Evolutionary conservation across 257 asterid species (phyloP), one percentile per base, ranked within the genome.

Genomic region (Jaltomata sinuosa): DNA sequence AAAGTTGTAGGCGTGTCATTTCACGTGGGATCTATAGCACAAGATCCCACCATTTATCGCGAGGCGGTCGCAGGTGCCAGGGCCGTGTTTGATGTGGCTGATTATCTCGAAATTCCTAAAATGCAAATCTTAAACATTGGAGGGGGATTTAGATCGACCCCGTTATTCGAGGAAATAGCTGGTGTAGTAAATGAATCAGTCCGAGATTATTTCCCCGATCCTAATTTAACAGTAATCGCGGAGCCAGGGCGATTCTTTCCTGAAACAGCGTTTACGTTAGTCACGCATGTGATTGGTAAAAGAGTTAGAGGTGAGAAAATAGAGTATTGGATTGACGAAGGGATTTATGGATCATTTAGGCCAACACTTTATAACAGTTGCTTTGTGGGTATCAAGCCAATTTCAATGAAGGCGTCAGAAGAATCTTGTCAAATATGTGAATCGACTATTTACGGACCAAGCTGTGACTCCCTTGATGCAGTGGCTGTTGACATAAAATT

Each of bases 281-380:
- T 74, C 31, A 55, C 85, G 0, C 62, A 69, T 62, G 81, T 83
- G 81, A 68, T 83, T 14, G 85, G 82, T 2, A 83, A 68, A 54
- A 52, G 85, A 32, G n/a, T n/a, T 6, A 55, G 85, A 25, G 85
- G 85, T 34, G 82, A 68, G 42, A 68, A 54, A n/a, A 32, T 40
- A 32, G 81, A 83, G 72, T 83, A 83, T 47, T 83, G 85, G 85
- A 83, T 83, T 45, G 67, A 83, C 40, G 85, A 83, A 18, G 85
- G 85, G 2, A 69, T 83, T 40, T 83, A 83, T 62, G 85, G 85
- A 36, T 71, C 85, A 1, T 83, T 83, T 36, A 83, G 79, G n/a
- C 85, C 79, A 36, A 68, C 85, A 64, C 40, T 83, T 12, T 69
- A 67, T 22, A 53, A 83, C 72, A 36, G 57, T 68, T 68, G 82